phyloP scores from a whole-genome alignment of 2,329 filamentous ascomycete species.

The Myriosclerotinia duriaeana region DNA sequence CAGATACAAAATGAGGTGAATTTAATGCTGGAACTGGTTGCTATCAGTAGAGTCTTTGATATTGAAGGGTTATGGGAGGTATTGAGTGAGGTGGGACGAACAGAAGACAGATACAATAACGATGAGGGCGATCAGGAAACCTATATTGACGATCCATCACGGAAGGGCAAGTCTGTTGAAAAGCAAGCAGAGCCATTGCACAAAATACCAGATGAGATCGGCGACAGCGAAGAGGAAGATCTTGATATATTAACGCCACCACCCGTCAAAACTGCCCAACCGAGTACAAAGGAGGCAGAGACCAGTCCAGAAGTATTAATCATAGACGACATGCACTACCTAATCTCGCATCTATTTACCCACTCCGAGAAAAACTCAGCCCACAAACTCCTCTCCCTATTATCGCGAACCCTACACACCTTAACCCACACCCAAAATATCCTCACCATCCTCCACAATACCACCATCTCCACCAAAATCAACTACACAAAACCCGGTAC shows the following conservation, averaged over 20 bases:
- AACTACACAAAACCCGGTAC: slow-evolving; percentile 1
- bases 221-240: slow-evolving; percentile 37
- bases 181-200: background rate
- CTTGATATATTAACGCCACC: background rate
- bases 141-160: background rate
- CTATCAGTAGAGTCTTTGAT: slow-evolving; percentile 58
- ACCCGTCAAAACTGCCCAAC: background rate
- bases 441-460: slow-evolving; percentile 57
- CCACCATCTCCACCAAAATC: slow-evolving; percentile 39
- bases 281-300: slow-evolving; percentile 21
- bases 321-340: slow-evolving; percentile 54
- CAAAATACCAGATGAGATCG: slow-evolving; percentile 36
- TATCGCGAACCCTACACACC: slow-evolving; percentile 49
- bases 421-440: slow-evolving; percentile 48
- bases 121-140: background rate
- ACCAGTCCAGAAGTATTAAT: slow-evolving; percentile 48
- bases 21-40: slow-evolving; percentile 49
- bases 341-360: slow-evolving; percentile 55
- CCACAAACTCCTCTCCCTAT: slow-evolving; percentile 50
- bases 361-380: slow-evolving; percentile 48
- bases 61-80: slow-evolving; percentile 59
- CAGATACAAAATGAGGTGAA: slow-evolving; percentile 29
- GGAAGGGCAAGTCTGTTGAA: background rate
- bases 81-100: slow-evolving; percentile 47
- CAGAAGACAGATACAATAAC: background rate